These are phyloP conservation scores for Alternaria angustiovoidea DNA, from an alignment of 2,329 filamentous ascomycete genomes.

Conservation along the genomic window DNA sequence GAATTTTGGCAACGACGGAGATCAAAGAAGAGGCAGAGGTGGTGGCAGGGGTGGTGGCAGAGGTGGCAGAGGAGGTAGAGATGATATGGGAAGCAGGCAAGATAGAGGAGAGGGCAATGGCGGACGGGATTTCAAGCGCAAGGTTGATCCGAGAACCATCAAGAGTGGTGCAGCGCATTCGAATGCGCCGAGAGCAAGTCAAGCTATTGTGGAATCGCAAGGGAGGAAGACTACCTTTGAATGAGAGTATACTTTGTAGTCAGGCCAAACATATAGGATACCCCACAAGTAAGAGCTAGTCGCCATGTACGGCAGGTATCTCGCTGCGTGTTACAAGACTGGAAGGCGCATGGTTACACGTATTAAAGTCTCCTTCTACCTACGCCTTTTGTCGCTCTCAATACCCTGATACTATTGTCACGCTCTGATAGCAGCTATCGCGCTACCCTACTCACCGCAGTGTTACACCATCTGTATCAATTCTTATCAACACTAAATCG, in stretches of 20 bases:
- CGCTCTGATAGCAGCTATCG: background rate
- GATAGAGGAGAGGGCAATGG: conserved; percentile 35
- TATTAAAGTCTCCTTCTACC: too few species aligned
- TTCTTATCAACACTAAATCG: background rate
- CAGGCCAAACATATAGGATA: background rate
- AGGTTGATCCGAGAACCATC: conserved; percentile 56
- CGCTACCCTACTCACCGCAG: background rate
- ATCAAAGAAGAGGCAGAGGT: conserved; percentile 25
- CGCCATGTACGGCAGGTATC: background rate
- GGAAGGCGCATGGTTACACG: background rate
- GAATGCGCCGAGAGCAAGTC: conserved; percentile 70
- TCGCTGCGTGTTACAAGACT: background rate
- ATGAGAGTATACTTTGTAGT: conserved; percentile 19
- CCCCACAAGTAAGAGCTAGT: background rate
- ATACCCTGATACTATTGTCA: background rate
- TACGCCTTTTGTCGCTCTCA: background rate
- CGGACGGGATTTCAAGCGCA: conserved; percentile 44
- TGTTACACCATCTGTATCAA: background rate
- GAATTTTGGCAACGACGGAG: conserved; percentile 39
- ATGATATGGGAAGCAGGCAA: conserved; percentile 25
- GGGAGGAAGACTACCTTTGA: conserved; percentile 88
- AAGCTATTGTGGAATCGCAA: conserved; percentile 77
- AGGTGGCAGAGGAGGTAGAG: conserved; percentile 10
- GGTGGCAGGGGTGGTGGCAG: background rate
- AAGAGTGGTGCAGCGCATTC: conserved; percentile 55